Percentiles rank a stretch among this genome's conserved stretches.
Conservation (phyloP, 2,329 filamentous ascomycete species). For the Ophiognomonia clavigignenti-juglandacearum region DNA sequence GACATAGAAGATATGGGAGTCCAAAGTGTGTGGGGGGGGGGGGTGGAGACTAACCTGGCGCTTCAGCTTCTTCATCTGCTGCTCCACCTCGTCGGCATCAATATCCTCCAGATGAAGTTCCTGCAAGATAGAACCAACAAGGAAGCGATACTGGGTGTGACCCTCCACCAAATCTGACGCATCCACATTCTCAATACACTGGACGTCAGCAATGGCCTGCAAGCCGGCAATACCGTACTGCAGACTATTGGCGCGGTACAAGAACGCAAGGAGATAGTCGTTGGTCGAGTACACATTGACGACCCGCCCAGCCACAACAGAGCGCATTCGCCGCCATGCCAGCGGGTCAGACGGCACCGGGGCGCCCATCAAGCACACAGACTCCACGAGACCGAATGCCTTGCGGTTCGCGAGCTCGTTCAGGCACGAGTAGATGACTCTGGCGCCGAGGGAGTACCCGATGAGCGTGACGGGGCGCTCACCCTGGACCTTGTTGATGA, state of each 20-base stretch:
- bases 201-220: slow-evolving; percentile 65
- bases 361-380: slow-evolving; percentile 76
- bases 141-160: slow-evolving; percentile 31
- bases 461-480: slow-evolving; percentile 76
- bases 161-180: slow-evolving; percentile 44
- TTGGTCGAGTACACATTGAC: slow-evolving; percentile 87
- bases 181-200: slow-evolving; percentile 56
- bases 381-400: slow-evolving; percentile 81
- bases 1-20: too few species aligned
- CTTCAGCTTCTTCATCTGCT: slow-evolving; percentile 14
- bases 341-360: slow-evolving; percentile 67
- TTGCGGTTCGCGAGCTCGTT: slow-evolving; percentile 69
- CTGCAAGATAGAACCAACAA: slow-evolving; percentile 45
- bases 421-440: slow-evolving; percentile 79
- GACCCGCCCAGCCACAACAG: slow-evolving; percentile 73
- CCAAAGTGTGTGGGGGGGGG: too few species aligned
- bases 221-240: slow-evolving; percentile 81
- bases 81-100: slow-evolving; percentile 8
- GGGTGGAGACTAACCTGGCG: too few species aligned
- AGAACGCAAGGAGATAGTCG: slow-evolving; percentile 80
- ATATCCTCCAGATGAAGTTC: slow-evolving; percentile 13
- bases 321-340: slow-evolving; percentile 73
- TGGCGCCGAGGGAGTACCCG: slow-evolving; percentile 76
- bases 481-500: slow-evolving; percentile 78
- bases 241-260: slow-evolving; percentile 80